A percentile compares a stretch with the other conserved stretches of the same genome.
phyloP scores from a whole-genome alignment of 83 land plant species.

The Diphasiastrum complanatum region DNA sequence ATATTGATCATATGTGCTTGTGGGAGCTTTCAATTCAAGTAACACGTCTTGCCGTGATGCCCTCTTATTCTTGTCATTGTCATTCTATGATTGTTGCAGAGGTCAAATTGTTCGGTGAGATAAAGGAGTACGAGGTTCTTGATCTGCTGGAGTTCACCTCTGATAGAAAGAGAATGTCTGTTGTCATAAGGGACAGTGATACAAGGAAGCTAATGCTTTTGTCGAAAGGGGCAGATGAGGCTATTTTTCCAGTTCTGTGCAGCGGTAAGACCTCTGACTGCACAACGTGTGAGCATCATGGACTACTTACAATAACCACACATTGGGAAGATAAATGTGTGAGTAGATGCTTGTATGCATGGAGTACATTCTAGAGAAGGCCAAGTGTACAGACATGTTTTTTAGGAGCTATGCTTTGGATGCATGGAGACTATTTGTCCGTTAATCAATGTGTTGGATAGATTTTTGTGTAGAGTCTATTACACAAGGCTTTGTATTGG shows the following conservation, averaged over 20 bases:
- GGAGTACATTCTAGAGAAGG: neutral
- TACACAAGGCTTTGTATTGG: no score
- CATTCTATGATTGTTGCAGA: constrained; percentile 11
- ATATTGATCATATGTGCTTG: no score
- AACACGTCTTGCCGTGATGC: no score
- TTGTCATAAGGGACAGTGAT: constrained; percentile 67
- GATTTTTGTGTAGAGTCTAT: no score
- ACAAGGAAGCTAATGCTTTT: constrained; percentile 61
- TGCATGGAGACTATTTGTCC: no score
- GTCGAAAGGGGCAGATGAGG: constrained; percentile 97
- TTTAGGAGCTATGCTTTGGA: no score
- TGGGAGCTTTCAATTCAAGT: no score
- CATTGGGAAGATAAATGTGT: neutral
- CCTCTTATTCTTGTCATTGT: neutral
- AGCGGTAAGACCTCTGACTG: constrained; percentile 43
- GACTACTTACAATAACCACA: neutral
- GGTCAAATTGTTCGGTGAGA: constrained; percentile 21
- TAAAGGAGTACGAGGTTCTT: constrained; percentile 64
- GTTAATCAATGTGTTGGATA: no score
- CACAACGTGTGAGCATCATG: neutral
- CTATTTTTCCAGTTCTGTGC: constrained; percentile 58
- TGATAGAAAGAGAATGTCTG: constrained; percentile 96
- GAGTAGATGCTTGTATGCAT: neutral
- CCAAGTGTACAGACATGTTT: neutral
- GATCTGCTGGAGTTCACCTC: constrained; percentile 93